Conservation (phyloP, 2,329 filamentous ascomycete species). For the Beauveria pseudobassiana region DNA sequence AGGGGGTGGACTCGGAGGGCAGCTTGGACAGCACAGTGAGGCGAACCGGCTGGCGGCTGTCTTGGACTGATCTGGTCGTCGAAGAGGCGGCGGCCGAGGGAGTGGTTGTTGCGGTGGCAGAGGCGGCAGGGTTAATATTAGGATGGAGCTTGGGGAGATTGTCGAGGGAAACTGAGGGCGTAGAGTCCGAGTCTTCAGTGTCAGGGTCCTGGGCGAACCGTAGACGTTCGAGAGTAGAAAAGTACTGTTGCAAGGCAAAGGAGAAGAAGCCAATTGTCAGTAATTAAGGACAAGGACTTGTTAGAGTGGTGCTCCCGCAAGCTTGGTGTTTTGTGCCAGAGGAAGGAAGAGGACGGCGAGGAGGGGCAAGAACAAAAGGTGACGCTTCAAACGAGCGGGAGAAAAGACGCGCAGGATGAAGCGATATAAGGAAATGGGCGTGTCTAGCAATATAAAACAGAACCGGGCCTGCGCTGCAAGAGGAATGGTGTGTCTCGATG, state of each 20-base stretch:
- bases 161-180: slow-evolving; percentile 19
- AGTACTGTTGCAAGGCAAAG: slow-evolving; percentile 46
- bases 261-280: neutral
- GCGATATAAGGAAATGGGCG: neutral
- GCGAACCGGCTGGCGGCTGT: slow-evolving; percentile 7
- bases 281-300: neutral
- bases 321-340: neutral
- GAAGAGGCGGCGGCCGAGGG: neutral
- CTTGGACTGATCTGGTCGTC: slow-evolving; percentile 2
- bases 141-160: slow-evolving; percentile 18
- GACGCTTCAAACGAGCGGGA: neutral
- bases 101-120: slow-evolving; percentile 9
- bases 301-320: neutral
- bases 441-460: slow-evolving; percentile 3
- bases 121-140: slow-evolving; percentile 15
- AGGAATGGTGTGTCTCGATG: slow-evolving; percentile 32
- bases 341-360: neutral
- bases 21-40: slow-evolving; percentile 7
- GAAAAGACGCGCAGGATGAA: neutral
- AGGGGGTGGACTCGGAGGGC: slow-evolving; percentile 3
- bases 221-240: slow-evolving; percentile 64
- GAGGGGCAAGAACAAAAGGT: neutral
- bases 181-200: slow-evolving; percentile 24
- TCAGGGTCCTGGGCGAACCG: slow-evolving; percentile 48
- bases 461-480: slow-evolving; percentile 15